Evolutionary conservation across 1,139 yeast genomes (phyloP).

Genomic region (Lodderomyces theae): DNA sequence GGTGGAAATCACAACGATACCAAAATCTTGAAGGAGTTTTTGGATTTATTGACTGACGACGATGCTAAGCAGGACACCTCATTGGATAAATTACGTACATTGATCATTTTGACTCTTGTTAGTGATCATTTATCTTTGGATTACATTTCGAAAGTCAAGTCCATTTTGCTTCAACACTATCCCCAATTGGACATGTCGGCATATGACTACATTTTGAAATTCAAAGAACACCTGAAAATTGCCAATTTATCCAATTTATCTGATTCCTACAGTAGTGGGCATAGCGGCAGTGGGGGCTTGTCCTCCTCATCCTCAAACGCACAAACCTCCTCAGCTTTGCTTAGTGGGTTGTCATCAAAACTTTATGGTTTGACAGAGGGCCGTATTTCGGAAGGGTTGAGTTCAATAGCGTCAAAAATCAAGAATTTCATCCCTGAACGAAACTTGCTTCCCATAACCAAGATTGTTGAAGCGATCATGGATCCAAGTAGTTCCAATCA

Average conservation of each 20-base stretch:
- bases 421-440: constrained; percentile 85
- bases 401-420: constrained; percentile 83
- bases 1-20: constrained; percentile 40
- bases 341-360: constrained; percentile 74
- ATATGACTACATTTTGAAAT: constrained; percentile 69
- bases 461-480: constrained; percentile 86
- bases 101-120: constrained; percentile 61
- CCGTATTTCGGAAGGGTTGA: constrained; percentile 70
- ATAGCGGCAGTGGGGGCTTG: neutral
- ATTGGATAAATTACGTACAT: constrained; percentile 82
- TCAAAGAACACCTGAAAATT: constrained; percentile 75
- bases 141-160: constrained; percentile 66
- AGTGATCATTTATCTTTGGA: constrained; percentile 56
- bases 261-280: constrained; percentile 8
- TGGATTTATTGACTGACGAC: constrained; percentile 50
- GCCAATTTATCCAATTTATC: constrained; percentile 37
- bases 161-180: constrained; percentile 51
- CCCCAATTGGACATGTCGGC: constrained; percentile 64
- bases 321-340: constrained; percentile 52
- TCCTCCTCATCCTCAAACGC: constrained; percentile 19
- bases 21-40: constrained; percentile 56
- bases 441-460: constrained; percentile 84
- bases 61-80: constrained; percentile 54
- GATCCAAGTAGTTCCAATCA: constrained; percentile 69
- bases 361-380: constrained; percentile 87